Base-by-base conservation (phyloP, 2,329 filamentous ascomycete species). In the Aspergillus latus region DNA sequence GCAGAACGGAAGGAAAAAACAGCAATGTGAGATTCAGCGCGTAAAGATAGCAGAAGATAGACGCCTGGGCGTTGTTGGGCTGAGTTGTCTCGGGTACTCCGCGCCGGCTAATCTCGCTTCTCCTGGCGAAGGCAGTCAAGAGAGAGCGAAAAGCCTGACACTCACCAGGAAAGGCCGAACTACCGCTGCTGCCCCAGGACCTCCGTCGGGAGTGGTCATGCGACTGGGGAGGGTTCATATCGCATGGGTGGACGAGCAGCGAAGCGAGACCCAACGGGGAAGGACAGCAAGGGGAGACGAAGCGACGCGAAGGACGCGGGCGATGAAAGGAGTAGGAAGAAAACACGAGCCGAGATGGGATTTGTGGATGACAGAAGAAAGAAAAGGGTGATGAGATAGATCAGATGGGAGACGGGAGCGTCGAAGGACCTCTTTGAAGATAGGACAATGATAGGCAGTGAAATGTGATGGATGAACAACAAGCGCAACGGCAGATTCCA, bases 111-210 rank as follows among this genome's bases (percentile, higher is more conserved):
- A 48, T 52, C 48, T 52, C 32, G 32, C 30, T 36, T 56, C 49
- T 49, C 49, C 54, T 52, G 54, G 40, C 37, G 37, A 36, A 56
- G 48, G 46, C 34, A 43, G 48, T 57, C 52, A 56, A 37, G 37
- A 52, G 48, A 46, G 36, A 49, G 30, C 49, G 34, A 40, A 28
- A 34, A 55, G 57, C 61, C 62, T 57, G 61, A 50, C 57, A 70
- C 73, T 74, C 63, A 76, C 74, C 71, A 64, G 72, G 63, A 61
- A 69, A 66, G 54, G 66, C 66, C 49, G 73, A 64, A 65, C 69
- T 74, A 37, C 66, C 70, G 62, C 64, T 69, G 57, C 71, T 73
- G 48, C 71, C 72, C 60, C 71, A 64, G 28, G 72, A 74, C 54
- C 65, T 67, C 58, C 72, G 67, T 60, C 68, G 72, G 51, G 59